Evolutionary conservation across 179 eudicot genomes (phyloP), one percentile per base, ranked within the genome.

Genomic region (Amaranthus tricolor): DNA sequence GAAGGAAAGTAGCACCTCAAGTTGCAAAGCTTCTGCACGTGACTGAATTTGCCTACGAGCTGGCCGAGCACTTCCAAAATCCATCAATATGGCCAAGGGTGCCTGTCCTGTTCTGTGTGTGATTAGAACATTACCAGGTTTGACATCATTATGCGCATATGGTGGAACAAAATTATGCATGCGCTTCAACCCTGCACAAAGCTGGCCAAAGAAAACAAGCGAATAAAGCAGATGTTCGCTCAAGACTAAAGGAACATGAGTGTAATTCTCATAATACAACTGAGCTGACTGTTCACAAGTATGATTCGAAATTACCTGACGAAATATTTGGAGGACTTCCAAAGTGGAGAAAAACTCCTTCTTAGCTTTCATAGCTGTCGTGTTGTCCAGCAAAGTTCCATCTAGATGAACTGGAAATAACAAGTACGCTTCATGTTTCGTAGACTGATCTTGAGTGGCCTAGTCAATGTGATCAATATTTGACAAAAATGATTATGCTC

Each of bases 11-110:
- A 66, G 68, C 44, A 93, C 98, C 96, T 94, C 96, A 84, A 94
- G 80, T 77, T 92, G 97, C 63, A 93, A 71, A 72, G 98, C 98
- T 80, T 94, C 98, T 49, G 97, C 72, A 75, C 97, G 96, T 62
- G 93, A 87, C 45, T 92, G 96, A 65, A 93, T 90, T 84, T 92
- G 90, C 81, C 78, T 89, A 76, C 91, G 88, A 62, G 98, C 97
- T 70, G 98, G 97, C 72, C 97, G 89, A 66, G 98, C 90, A 83
- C 96, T 93, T 77, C 98, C 97, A 73, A 94, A 94, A 80, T 94
- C 98, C 98, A 94, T 94, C 83, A 94, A 80, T 72, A 86, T 84
- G 43, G 96, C 91, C 68, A 88, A 81, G 63, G 98, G 98, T 63
- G 93, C 80, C 71, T 93, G 87, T 51, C 98, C 98, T 86, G 87